phyloP scores from a whole-genome alignment of 371 early-diverging fungal genomes.

The Mucor velutinosus region DNA sequence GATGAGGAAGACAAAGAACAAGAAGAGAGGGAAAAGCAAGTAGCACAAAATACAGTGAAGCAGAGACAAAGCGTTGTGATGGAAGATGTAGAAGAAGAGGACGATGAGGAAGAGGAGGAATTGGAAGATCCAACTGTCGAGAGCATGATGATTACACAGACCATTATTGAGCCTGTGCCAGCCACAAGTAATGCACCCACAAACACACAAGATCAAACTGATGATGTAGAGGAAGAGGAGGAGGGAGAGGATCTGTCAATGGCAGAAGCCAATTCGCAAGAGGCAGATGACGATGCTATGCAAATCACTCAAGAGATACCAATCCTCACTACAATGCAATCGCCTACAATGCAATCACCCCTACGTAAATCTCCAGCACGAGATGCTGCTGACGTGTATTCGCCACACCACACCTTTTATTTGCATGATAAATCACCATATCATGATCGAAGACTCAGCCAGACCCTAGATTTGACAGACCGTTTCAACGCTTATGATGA shows the following conservation, averaged over 20 bases:
- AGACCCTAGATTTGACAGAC: neutral
- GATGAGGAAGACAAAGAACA: neutral
- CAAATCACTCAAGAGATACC: slow-evolving; percentile 5
- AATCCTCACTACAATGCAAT: neutral
- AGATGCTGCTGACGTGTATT: neutral
- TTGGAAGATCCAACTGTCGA: neutral
- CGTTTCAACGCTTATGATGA: neutral
- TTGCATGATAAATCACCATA: slow-evolving; percentile 5
- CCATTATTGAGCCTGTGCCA: neutral
- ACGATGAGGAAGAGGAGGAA: neutral
- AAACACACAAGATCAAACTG: neutral
- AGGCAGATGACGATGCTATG: neutral
- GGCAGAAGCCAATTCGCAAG: neutral
- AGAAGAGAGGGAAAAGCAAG: neutral
- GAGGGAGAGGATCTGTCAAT: neutral
- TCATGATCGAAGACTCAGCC: neutral
- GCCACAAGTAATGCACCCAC: neutral
- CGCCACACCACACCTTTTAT: neutral
- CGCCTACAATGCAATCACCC: neutral
- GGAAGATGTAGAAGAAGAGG: neutral
- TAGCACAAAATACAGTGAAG: neutral
- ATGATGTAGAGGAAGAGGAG: neutral
- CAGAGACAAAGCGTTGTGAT: neutral
- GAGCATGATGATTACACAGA: slow-evolving; percentile 1
- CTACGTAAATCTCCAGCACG: neutral